These are phyloP conservation scores for Trametes cinnabarina DNA, from an alignment of 768 basidiomycete genomes.

Conservation along the genomic window DNA sequence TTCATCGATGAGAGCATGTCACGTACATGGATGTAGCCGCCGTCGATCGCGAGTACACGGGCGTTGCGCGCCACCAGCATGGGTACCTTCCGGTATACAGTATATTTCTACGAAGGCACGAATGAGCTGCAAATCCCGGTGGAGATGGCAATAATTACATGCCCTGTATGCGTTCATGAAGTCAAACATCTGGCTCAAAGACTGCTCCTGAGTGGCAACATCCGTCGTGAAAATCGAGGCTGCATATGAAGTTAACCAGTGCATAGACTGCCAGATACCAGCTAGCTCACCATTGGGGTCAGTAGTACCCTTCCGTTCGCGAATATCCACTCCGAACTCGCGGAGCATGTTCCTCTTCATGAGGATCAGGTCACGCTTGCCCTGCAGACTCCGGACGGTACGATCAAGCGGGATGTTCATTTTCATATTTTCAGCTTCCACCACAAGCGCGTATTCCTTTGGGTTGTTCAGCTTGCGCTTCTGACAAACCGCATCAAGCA, in stretches of 20 bases:
- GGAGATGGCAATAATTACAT: not conserved
- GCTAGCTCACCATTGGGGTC: slow-evolving; percentile 80
- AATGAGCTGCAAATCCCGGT: not conserved
- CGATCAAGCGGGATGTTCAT: slow-evolving; percentile 89
- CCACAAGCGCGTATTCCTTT: slow-evolving; percentile 80
- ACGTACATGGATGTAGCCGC: slow-evolving; percentile 85
- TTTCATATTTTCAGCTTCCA: slow-evolving; percentile 54
- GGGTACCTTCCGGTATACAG: slow-evolving; percentile 90
- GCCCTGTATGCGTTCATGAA: slow-evolving; percentile 87
- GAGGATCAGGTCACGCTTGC: slow-evolving; percentile 78
- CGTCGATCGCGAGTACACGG: slow-evolving; percentile 90
- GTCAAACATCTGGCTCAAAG: slow-evolving; percentile 64
- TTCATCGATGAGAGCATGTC: not conserved
- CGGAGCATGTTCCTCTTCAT: slow-evolving; percentile 77
- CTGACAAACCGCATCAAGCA: slow-evolving; percentile 79
- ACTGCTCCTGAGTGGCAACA: slow-evolving; percentile 65
- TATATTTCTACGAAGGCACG: slow-evolving; percentile 63
- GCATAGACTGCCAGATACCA: no score
- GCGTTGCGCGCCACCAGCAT: slow-evolving; percentile 91
- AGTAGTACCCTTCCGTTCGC: slow-evolving; percentile 68
- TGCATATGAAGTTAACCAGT: slow-evolving; percentile 28
- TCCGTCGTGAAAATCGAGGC: slow-evolving; percentile 80
- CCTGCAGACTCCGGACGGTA: slow-evolving; percentile 93
- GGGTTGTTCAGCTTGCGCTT: slow-evolving; percentile 64
- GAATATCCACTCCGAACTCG: slow-evolving; percentile 65